These are phyloP conservation scores for Turritis glabra DNA, from an alignment of 345 rosid genomes.

Conservation along the genomic window DNA sequence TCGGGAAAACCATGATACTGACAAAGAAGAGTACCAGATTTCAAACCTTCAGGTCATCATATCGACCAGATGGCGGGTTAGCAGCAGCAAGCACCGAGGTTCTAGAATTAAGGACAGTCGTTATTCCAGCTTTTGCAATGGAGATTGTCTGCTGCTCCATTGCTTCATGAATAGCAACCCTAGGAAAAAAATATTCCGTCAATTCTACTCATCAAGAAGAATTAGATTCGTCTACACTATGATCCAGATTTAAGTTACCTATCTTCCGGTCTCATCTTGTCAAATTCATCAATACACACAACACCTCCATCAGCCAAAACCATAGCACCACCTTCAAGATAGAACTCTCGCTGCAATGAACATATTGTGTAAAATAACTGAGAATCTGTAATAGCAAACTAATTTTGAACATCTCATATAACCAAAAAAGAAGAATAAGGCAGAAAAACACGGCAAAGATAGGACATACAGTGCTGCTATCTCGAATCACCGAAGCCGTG, in stretches of 20 bases:
- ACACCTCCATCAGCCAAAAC: slow-evolving; percentile 99
- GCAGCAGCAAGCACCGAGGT: slow-evolving; percentile 99
- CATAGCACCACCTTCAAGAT: slow-evolving; percentile 99
- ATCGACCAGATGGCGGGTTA: slow-evolving; percentile 96
- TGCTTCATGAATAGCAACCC: slow-evolving; percentile 99
- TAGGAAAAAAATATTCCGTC: slow-evolving; percentile 15
- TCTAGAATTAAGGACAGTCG: slow-evolving; percentile 96
- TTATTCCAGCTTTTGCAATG: slow-evolving; percentile 98
- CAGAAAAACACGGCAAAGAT: background rate
- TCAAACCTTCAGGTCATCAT: slow-evolving; percentile 93
- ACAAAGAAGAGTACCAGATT: background rate
- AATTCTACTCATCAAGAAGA: background rate
- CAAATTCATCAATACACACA: slow-evolving; percentile 95
- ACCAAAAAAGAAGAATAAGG: background rate
- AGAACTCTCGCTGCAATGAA: slow-evolving; percentile 82
- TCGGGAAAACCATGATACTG: background rate
- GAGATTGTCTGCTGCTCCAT: slow-evolving; percentile 99
- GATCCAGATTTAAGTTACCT: slow-evolving; percentile 48
- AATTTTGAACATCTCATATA: background rate
- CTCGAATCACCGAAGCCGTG: slow-evolving; percentile 93
- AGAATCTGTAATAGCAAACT: background rate
- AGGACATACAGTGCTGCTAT: slow-evolving; percentile 74
- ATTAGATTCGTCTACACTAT: background rate
- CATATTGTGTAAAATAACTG: slow-evolving; percentile 20
- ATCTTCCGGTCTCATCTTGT: slow-evolving; percentile 99